Percentiles rank a stretch among this genome's conserved stretches.
Evolutionary conservation across 2,329 filamentous ascomycete genomes (phyloP).

Genomic region (Grosmannia clavigera): DNA sequence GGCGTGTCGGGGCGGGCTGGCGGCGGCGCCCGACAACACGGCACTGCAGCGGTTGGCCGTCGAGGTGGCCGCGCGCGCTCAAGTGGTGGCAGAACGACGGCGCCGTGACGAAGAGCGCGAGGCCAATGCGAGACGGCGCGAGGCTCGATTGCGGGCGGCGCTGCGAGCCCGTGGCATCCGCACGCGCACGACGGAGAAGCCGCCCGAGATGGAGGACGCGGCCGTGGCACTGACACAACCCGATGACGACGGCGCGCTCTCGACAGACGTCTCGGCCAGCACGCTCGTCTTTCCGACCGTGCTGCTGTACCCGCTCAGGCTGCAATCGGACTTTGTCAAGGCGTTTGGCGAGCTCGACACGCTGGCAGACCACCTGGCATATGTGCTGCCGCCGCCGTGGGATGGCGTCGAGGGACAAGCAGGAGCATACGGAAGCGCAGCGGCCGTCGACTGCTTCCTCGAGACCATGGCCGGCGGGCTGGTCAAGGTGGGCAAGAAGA

Average conservation of each 20-base stretch:
- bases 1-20: conserved; percentile 60
- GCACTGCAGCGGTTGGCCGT: conserved; percentile 49
- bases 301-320: conserved; percentile 70
- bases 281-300: conserved; percentile 65
- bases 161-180: conserved; percentile 58
- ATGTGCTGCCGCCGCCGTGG: conserved; percentile 85
- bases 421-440: conserved; percentile 58
- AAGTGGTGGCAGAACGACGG: conserved; percentile 40
- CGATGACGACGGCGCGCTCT: conserved; percentile 18
- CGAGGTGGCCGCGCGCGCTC: conserved; percentile 36
- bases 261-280: conserved; percentile 53
- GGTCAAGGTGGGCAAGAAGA: conserved; percentile 81
- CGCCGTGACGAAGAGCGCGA: conserved; percentile 41
- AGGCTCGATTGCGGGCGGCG: conserved; percentile 50
- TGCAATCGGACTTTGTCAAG: conserved; percentile 86
- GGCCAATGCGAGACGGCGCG: conserved; percentile 37
- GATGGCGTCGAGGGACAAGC: conserved; percentile 33
- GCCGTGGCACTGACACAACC: conserved; percentile 50
- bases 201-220: conserved; percentile 84
- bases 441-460: conserved; percentile 73
- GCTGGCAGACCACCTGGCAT: conserved; percentile 65
- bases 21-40: conserved; percentile 52
- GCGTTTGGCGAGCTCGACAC: conserved; percentile 66
- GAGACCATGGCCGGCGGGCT: conserved; percentile 70
- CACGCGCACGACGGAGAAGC: conserved; percentile 51